phyloP scores from a whole-genome alignment of 129 eudicot species.

The Arctium minus region DNA sequence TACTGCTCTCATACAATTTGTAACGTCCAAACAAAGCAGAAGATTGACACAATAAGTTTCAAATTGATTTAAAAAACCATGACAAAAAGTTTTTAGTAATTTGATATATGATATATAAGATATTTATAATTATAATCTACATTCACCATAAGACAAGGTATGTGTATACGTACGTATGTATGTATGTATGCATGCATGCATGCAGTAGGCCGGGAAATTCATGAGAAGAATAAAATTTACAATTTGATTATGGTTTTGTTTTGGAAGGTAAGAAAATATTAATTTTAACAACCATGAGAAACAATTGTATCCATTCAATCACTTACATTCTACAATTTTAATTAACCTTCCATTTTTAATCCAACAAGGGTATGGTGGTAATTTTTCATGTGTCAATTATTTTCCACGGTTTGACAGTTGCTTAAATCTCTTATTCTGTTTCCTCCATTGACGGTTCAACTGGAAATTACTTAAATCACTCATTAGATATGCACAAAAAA shows the following conservation, averaged over 20 bases:
- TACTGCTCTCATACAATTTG: background rate
- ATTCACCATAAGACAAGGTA: background rate
- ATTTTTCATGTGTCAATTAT: too few relatives aligned
- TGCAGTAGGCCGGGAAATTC: background rate
- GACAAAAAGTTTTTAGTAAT: background rate
- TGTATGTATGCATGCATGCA: background rate
- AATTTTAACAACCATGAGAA: background rate
- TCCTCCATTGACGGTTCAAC: too few relatives aligned
- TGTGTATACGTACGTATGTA: too few relatives aligned
- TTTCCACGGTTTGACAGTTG: too few relatives aligned
- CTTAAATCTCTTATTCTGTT: too few relatives aligned
- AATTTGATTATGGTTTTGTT: background rate
- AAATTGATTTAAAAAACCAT: too few relatives aligned
- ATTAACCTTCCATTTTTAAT: too few relatives aligned
- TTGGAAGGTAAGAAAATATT: background rate
- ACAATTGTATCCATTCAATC: too few relatives aligned
- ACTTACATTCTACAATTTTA: too few relatives aligned
- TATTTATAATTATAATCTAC: background rate
- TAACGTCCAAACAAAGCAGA: background rate
- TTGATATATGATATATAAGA: background rate
- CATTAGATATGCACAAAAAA: too few relatives aligned
- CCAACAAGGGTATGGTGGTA: too few relatives aligned
- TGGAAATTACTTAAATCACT: too few relatives aligned
- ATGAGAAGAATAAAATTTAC: background rate
- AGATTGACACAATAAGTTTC: background rate